These are phyloP conservation scores for Ulvella scutata DNA, from an alignment of 139 green algal species.

Conservation along the genomic window DNA sequence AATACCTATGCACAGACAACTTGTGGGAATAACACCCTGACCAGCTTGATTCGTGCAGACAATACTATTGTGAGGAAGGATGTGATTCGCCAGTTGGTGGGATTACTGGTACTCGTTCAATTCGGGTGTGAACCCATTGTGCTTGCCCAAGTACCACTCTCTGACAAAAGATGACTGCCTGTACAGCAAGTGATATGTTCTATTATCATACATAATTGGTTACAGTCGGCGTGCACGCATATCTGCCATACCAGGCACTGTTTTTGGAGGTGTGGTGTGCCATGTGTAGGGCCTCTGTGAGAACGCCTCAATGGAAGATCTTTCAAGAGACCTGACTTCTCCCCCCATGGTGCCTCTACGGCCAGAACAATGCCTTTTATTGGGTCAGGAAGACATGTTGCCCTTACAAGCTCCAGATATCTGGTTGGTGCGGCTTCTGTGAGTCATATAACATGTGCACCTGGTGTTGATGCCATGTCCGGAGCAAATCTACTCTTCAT, in stretches of 20 bases:
- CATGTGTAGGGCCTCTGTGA: neutral
- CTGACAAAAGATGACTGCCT: neutral
- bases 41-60: neutral
- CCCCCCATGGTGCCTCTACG: neutral
- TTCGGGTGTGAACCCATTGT: neutral
- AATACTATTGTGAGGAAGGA: neutral
- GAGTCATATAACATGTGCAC: neutral
- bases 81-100: neutral
- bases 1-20: neutral
- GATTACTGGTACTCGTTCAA: neutral
- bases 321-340: neutral
- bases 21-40: neutral
- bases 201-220: too few relatives aligned
- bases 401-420: neutral
- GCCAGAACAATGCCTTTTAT: neutral
- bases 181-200: too few relatives aligned
- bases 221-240: too few relatives aligned
- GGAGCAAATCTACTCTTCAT: neutral
- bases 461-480: neutral
- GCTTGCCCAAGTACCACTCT: neutral
- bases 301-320: neutral
- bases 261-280: neutral
- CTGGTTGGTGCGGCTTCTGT: neutral
- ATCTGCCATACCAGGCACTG: neutral
- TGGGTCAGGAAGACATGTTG: neutral